Conservation (phyloP, 169 alveolate species). For the Theileria orientalis region DNA sequence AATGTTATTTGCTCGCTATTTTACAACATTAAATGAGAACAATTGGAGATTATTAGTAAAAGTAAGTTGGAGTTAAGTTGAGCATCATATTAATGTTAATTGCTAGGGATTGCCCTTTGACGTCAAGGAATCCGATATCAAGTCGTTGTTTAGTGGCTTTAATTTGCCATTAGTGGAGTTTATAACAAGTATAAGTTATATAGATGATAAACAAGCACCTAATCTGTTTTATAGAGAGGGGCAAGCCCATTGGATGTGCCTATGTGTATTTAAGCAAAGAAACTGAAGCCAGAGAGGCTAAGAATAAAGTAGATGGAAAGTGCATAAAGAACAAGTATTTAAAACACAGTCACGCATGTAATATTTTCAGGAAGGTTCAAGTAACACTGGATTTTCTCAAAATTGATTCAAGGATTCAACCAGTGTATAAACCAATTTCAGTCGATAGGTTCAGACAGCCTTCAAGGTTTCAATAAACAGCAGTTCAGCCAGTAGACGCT, state of each 20-base stretch:
- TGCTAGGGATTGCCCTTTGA: constrained; percentile 62
- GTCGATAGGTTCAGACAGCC: constrained; percentile 57
- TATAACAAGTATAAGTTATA: constrained; percentile 20
- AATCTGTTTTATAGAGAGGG: constrained; percentile 22
- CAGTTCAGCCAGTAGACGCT: not conserved
- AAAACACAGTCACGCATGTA: not conserved
- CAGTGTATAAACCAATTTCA: constrained; percentile 45
- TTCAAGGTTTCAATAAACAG: constrained; percentile 11
- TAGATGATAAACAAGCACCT: not conserved
- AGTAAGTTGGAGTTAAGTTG: constrained; percentile 7
- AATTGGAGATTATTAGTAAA: constrained; percentile 46
- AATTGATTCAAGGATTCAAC: constrained; percentile 40
- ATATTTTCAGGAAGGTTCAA: constrained; percentile 28
- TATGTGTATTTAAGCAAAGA: constrained; percentile 44
- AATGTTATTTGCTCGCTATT: constrained; percentile 4
- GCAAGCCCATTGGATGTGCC: constrained; percentile 47
- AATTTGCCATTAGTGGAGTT: constrained; percentile 20
- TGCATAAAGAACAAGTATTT: constrained; percentile 43
- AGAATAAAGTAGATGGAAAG: constrained; percentile 21
- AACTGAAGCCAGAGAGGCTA: constrained; percentile 48
- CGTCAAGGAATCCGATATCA: constrained; percentile 34
- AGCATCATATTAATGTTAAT: not conserved
- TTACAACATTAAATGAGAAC: constrained; percentile 16
- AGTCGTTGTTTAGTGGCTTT: not conserved
- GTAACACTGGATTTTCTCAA: constrained; percentile 53